A percentile compares a stretch with the other conserved stretches of the same genome.
These are phyloP conservation scores for Saccharomycopsis sp. DNA, from an alignment of 805 yeast genomes.

Conservation along the genomic window DNA sequence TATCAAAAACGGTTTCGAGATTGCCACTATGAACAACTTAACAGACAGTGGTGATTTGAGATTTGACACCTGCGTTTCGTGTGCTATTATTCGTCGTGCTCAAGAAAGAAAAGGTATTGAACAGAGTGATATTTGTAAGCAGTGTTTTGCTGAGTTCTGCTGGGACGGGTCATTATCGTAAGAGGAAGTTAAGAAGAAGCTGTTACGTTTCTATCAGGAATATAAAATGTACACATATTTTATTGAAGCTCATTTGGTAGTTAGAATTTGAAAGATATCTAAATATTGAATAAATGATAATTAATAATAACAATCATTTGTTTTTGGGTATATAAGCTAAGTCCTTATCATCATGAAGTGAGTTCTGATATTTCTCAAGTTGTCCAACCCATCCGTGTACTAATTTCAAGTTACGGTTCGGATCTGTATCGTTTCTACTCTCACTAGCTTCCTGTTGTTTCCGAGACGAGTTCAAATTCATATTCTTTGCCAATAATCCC, in stretches of 20 bases:
- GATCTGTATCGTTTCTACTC: not conserved
- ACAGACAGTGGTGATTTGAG: slow-evolving; percentile 64
- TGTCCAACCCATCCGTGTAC: not conserved
- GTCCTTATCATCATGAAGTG: too few species aligned
- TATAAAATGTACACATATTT: too few species aligned
- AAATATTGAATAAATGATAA: too few species aligned
- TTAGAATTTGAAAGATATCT: too few species aligned
- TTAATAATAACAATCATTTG: too few species aligned
- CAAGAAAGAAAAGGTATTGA: slow-evolving; percentile 58
- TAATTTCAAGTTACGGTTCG: not conserved
- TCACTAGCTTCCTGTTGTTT: not conserved
- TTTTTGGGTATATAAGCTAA: not conserved
- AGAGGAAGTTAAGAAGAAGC: too few species aligned
- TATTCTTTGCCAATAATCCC: not conserved
- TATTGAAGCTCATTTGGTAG: too few species aligned
- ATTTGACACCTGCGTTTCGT: slow-evolving; percentile 69
- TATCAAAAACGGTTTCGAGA: slow-evolving; percentile 69
- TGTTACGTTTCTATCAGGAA: too few species aligned
- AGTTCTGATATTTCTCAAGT: not conserved
- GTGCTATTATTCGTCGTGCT: slow-evolving; percentile 75
- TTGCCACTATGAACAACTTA: slow-evolving; percentile 56
- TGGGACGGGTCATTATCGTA: too few species aligned
- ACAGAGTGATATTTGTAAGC: slow-evolving; percentile 58
- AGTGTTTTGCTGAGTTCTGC: slow-evolving; percentile 68
- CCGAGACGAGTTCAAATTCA: not conserved